Conservation (phyloP, 2,329 filamentous ascomycete genomes). For the Trichoderma sp. region DNA sequence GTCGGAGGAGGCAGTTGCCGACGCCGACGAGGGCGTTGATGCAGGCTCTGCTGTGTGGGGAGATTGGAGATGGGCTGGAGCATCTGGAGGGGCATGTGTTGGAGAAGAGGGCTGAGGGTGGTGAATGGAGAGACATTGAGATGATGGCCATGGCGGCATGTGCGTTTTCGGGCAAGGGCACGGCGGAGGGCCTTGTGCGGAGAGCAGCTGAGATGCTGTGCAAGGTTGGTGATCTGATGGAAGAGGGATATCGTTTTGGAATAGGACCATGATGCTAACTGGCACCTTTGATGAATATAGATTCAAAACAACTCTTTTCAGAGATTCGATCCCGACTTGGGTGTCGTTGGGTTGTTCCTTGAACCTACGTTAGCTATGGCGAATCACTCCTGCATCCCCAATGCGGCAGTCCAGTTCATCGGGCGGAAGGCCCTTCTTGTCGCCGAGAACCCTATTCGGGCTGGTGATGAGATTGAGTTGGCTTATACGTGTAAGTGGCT, state of each 20-base stretch:
- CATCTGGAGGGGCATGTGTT: conserved; percentile 47
- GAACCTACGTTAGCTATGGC: conserved; percentile 55
- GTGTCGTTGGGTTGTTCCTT: conserved; percentile 53
- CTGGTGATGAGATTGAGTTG: conserved; percentile 57
- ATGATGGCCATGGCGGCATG: conserved; percentile 45
- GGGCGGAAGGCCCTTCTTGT: conserved; percentile 50
- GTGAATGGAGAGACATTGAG: conserved; percentile 47
- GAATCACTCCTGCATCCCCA: conserved; percentile 62
- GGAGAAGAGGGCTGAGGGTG: conserved; percentile 32
- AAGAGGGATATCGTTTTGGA: neutral
- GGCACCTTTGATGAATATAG: conserved; percentile 31
- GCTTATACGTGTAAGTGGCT: conserved; percentile 55
- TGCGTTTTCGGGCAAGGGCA: conserved; percentile 42
- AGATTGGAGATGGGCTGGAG: conserved; percentile 34
- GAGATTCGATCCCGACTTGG: conserved; percentile 50
- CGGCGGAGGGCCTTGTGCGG: conserved; percentile 34
- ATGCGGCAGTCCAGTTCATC: conserved; percentile 55
- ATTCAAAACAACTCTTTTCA: conserved; percentile 62
- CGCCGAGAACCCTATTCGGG: conserved; percentile 46
- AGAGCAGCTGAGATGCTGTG: conserved; percentile 49
- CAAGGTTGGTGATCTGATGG: conserved; percentile 40
- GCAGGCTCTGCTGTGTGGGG: conserved; percentile 45
- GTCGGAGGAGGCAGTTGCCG: conserved; percentile 39
- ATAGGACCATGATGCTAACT: neutral
- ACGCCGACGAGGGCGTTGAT: conserved; percentile 54